Base-by-base conservation (phyloP, 352 stramenopile species). In the Aphanomyces astaci region DNA sequence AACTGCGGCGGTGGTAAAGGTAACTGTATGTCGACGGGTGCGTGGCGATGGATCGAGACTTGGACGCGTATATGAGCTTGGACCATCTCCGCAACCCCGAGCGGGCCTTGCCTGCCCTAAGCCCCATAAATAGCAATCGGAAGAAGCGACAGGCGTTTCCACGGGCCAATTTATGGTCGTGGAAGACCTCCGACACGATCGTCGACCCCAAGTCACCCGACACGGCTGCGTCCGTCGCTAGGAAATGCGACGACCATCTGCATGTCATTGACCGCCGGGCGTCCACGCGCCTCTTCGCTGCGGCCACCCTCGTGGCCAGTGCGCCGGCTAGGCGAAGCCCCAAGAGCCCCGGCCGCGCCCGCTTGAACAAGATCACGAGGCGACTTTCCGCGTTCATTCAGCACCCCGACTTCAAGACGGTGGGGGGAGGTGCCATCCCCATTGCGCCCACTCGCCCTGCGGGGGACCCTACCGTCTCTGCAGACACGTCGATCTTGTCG, bases 161-260 rank as follows among this genome's bases (percentile, higher is more conserved):
- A 15, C 82, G 82, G 15, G 70, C 80, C 7, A 70, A 85, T 40
- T 74, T 90, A 15, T 90, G 81, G 82, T 72, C 66, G 17, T 90
- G 81, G 82, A 74, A 72, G 9, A 62, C 33, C 3, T 52, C 56
- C 32, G 56, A 79, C 48, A 64, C 70, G 28, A 33, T 51, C 27
- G 51, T 45, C 27, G 68, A 52, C 4, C 3, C 49, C 10, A 15
- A 43, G 13, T 17, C 3, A 32, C 28, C 11, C 17, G 45, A 17
- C 4, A 24, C 19, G 10, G 24, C 2, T 3, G 33, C n/a, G 10
- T 5, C 30, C 19, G 10, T 28, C 2, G 4, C 28, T 27, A 9
- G 57, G 36, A 31, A 15, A 25, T 40, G n/a, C 72, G n/a, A 79
- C 57, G 70, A 78, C 55, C 76, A 88, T 25, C 70, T 83, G 43